Conservation (phyloP, 2,329 filamentous ascomycete genomes). For the Penicillium griseofulvum region DNA sequence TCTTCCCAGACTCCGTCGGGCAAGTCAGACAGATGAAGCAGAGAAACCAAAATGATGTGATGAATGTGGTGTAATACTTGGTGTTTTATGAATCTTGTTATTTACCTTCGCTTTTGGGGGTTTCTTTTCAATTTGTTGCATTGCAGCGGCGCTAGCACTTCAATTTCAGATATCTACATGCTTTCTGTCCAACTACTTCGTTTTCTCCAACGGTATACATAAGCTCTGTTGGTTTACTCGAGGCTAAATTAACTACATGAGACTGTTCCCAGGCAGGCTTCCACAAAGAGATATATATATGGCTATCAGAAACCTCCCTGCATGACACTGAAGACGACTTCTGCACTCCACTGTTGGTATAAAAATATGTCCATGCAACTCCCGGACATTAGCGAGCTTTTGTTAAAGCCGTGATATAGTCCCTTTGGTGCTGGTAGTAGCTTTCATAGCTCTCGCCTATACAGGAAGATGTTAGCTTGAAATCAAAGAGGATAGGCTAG, state of each 20-base stretch:
- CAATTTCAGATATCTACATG: constrained; percentile 15
- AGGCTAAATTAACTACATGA: background rate
- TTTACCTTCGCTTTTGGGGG: background rate
- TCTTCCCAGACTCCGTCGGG: constrained; percentile 64
- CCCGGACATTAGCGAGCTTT: no score
- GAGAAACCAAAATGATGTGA: constrained; percentile 19
- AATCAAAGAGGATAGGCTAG: background rate
- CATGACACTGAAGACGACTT: background rate
- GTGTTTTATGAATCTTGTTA: constrained; percentile 12
- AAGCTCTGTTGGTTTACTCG: background rate
- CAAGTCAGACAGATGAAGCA: constrained; percentile 38
- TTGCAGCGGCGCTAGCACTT: constrained; percentile 32
- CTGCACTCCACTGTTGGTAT: background rate
- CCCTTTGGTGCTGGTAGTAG: no score
- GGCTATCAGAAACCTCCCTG: background rate
- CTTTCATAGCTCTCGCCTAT: background rate
- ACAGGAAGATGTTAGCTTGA: background rate
- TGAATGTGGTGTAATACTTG: constrained; percentile 14
- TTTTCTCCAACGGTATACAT: background rate
- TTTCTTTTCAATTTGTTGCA: constrained; percentile 22
- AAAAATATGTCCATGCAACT: no score
- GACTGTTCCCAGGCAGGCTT: background rate
- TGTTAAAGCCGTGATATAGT: no score
- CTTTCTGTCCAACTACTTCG: constrained; percentile 11
- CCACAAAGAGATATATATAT: background rate